Conservation (phyloP, 352 stramenopile species). For the Pythium chondricola region DNA sequence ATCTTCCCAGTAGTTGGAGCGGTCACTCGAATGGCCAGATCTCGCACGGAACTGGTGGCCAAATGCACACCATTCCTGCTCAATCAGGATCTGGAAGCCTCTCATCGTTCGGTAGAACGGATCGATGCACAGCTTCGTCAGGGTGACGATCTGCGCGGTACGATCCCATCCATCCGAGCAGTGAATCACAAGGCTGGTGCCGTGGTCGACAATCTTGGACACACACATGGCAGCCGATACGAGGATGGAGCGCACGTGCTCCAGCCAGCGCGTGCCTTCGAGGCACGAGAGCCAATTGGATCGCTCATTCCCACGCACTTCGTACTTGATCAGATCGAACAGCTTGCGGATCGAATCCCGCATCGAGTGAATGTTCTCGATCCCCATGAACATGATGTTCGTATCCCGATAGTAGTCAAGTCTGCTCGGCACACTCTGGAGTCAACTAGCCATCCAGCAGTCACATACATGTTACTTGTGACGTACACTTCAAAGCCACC, state of each 20-base stretch:
- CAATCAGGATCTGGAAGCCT: slow-evolving; percentile 72
- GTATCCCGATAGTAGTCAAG: slow-evolving; percentile 79
- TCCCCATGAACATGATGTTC: slow-evolving; percentile 96
- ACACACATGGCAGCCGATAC: slow-evolving; percentile 68
- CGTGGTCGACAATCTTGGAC: slow-evolving; percentile 61
- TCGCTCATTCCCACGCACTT: slow-evolving; percentile 82
- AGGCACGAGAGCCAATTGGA: slow-evolving; percentile 77
- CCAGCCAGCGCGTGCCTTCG: slow-evolving; percentile 90
- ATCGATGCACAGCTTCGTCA: slow-evolving; percentile 81
- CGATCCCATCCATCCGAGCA: slow-evolving; percentile 86
- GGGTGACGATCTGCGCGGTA: slow-evolving; percentile 71
- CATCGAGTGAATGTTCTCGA: slow-evolving; percentile 99
- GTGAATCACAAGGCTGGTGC: slow-evolving; percentile 76
- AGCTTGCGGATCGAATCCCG: slow-evolving; percentile 80
- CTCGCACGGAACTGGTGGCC: slow-evolving; percentile 87
- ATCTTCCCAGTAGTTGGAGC: slow-evolving; percentile 88
- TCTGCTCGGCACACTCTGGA: slow-evolving; percentile 28
- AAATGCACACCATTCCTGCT: slow-evolving; percentile 88
- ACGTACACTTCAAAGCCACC: slow-evolving; percentile 83
- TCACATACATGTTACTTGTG: slow-evolving; percentile 13
- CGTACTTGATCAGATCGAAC: slow-evolving; percentile 85
- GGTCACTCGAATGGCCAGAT: slow-evolving; percentile 67
- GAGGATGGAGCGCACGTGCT: slow-evolving; percentile 90
- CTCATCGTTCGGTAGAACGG: slow-evolving; percentile 83
- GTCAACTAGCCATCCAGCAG: slow-evolving; percentile 4